These are phyloP conservation scores for Dactylellina sp. DNA, from an alignment of 2,329 filamentous ascomycete genomes.

Conservation along the genomic window DNA sequence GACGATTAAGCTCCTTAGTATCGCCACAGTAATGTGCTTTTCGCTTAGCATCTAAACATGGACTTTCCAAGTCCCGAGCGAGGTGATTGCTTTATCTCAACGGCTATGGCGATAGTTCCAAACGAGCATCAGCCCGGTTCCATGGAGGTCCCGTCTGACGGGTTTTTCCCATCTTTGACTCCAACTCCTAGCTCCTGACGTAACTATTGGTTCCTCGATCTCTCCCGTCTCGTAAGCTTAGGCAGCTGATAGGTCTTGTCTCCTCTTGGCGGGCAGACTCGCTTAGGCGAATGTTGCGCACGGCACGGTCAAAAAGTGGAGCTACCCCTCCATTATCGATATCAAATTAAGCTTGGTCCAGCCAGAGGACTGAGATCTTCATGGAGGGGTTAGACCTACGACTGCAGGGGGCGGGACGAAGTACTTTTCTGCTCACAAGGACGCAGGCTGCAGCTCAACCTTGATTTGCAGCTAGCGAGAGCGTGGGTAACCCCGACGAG, in stretches of 20 bases:
- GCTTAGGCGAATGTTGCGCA: conserved; percentile 50
- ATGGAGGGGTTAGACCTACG: conserved; percentile 28
- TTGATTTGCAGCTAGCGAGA: conserved; percentile 29
- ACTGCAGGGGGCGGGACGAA: conserved; percentile 57
- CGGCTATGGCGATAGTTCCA: conserved; percentile 10
- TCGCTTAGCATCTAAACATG: not conserved
- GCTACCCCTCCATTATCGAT: conserved; percentile 54
- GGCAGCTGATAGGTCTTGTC: conserved; percentile 52
- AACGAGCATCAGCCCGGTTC: conserved; percentile 15
- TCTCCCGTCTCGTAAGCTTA: conserved; percentile 50
- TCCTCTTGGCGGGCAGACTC: conserved; percentile 46
- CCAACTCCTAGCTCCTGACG: conserved; percentile 36
- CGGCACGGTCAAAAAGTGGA: conserved; percentile 51
- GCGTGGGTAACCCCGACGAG: conserved; percentile 46
- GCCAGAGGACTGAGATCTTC: conserved; percentile 44
- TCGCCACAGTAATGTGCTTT: not conserved
- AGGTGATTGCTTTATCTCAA: not conserved
- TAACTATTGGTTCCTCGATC: conserved; percentile 45
- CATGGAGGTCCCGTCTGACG: conserved; percentile 40
- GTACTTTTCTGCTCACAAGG: conserved; percentile 41
- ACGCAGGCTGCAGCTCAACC: conserved; percentile 45
- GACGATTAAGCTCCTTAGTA: not conserved
- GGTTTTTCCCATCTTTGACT: conserved; percentile 16
- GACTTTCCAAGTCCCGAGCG: too few relatives aligned
- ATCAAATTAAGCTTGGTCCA: conserved; percentile 39